phyloP scores from a whole-genome alignment of 78 protist species.

The Creolimax fragrantissima region DNA sequence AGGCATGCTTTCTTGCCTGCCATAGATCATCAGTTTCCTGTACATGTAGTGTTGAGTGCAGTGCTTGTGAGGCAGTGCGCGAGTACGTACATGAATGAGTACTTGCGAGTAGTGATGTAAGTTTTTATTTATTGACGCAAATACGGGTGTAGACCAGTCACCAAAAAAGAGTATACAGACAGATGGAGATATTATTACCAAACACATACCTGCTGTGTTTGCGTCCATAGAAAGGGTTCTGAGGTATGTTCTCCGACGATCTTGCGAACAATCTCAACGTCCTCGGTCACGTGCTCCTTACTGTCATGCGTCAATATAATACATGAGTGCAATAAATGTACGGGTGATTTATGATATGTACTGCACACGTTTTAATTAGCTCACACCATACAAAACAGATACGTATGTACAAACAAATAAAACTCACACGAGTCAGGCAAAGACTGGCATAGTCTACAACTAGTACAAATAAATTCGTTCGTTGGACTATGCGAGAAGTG shows the following conservation, averaged over 20 bases:
- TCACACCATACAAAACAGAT: too few species aligned
- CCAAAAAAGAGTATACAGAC: too few species aligned
- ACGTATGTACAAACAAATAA: too few species aligned
- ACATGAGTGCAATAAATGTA: too few species aligned
- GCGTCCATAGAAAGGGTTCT: background rate
- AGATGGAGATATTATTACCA: too few species aligned
- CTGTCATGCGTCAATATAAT: too few species aligned
- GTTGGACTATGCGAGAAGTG: too few species aligned
- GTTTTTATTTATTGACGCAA: background rate
- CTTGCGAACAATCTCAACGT: background rate
- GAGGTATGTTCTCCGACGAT: background rate
- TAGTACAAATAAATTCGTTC: too few species aligned
- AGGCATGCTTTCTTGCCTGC: slow-evolving; percentile 4
- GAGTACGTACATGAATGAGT: background rate
- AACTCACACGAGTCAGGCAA: too few species aligned
- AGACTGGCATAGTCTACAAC: too few species aligned
- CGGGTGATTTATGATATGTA: too few species aligned
- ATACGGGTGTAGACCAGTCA: background rate
- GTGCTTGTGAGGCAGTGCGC: background rate
- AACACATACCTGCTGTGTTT: slow-evolving; percentile 7
- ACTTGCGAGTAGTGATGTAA: background rate
- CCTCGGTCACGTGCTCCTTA: background rate
- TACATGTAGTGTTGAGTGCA: background rate
- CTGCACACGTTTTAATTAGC: too few species aligned
- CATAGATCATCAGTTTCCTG: background rate